Percentiles rank a stretch among this genome's conserved stretches.
Evolutionary conservation across 345 rosid species (phyloP).

Genomic region (Gossypium mustelinum): DNA sequence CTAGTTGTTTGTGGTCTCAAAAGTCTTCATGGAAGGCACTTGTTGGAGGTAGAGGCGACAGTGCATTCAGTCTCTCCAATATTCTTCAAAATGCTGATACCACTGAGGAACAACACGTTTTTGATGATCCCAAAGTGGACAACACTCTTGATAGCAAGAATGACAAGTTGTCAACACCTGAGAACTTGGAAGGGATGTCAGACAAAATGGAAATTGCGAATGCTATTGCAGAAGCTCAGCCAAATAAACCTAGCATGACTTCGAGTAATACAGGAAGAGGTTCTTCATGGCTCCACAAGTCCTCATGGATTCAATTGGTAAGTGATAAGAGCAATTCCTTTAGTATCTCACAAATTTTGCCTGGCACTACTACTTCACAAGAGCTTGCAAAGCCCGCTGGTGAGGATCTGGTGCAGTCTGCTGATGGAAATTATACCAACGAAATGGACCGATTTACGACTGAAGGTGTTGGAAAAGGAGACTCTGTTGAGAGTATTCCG

Average conservation of each 20-base stretch:
- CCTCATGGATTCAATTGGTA: slow-evolving; percentile 84
- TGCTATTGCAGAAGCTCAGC: slow-evolving; percentile 23
- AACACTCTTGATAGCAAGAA: background rate
- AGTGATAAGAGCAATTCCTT: slow-evolving; percentile 41
- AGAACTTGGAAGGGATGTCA: slow-evolving; percentile 8
- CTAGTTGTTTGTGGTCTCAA: slow-evolving; percentile 49
- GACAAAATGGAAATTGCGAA: slow-evolving; percentile 10
- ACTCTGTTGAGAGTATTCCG: slow-evolving; percentile 14
- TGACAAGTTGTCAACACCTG: background rate
- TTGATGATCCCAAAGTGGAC: background rate
- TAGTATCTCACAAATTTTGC: slow-evolving; percentile 61
- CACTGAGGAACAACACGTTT: slow-evolving; percentile 22
- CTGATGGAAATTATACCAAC: slow-evolving; percentile 21
- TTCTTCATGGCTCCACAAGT: slow-evolving; percentile 68
- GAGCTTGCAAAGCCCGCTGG: slow-evolving; percentile 16
- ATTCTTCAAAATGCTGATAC: slow-evolving; percentile 29
- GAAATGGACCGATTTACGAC: slow-evolving; percentile 11
- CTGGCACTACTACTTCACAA: slow-evolving; percentile 29
- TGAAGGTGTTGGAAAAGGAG: slow-evolving; percentile 5
- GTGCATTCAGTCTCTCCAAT: slow-evolving; percentile 42
- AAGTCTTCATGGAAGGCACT: slow-evolving; percentile 78
- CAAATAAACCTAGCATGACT: slow-evolving; percentile 18
- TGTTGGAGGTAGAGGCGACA: slow-evolving; percentile 39
- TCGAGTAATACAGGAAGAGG: slow-evolving; percentile 50
- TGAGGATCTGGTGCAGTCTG: slow-evolving; percentile 13